These are phyloP conservation scores for Flaveria floridana DNA, from an alignment of 140 eudicot species.

Conservation along the genomic window DNA sequence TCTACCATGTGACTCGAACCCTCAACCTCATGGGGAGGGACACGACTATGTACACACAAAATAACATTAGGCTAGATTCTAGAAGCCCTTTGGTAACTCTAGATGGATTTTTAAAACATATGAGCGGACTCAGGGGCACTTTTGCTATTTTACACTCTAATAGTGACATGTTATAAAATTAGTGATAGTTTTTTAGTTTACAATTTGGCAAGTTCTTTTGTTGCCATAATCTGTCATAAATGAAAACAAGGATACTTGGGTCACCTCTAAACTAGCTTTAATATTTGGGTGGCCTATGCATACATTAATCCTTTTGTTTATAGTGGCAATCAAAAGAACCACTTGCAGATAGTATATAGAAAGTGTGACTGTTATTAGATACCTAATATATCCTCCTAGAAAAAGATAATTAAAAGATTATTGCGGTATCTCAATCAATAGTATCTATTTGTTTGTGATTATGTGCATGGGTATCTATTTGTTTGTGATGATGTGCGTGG, in stretches of 20 bases:
- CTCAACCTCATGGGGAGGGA: no score
- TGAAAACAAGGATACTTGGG: neutral
- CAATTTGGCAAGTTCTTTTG: neutral
- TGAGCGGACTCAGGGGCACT: neutral
- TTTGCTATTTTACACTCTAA: neutral
- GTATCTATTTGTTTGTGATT: neutral
- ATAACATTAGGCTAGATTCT: no score
- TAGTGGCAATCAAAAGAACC: neutral
- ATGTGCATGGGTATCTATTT: neutral
- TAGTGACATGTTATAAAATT: neutral
- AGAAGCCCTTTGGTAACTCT: neutral
- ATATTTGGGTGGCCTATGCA: neutral
- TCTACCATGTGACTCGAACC: no score
- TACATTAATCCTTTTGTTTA: neutral
- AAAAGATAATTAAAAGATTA: neutral
- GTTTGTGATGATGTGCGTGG: neutral
- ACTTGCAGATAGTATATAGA: neutral
- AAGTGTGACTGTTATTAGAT: neutral
- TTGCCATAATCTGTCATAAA: neutral
- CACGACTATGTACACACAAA: no score
- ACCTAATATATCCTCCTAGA: constrained; percentile 13
- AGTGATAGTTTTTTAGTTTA: neutral
- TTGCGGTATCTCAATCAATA: neutral
- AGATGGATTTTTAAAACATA: constrained; percentile 2
- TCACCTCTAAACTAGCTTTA: neutral